phyloP scores from a whole-genome alignment of 306 rosid species.

The Castanospermum australe region DNA sequence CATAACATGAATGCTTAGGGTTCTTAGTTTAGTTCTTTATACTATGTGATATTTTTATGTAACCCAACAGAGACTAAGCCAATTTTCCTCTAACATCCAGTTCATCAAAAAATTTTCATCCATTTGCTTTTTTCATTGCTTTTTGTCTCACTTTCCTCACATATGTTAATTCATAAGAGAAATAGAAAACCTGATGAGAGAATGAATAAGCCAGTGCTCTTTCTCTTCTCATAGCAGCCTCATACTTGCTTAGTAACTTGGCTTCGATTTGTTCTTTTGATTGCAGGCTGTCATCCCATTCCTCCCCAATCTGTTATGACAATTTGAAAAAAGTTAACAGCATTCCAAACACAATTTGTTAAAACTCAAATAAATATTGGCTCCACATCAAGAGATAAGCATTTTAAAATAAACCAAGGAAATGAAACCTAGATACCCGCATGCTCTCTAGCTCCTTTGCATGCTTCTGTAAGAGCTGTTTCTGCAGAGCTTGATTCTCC shows the following conservation, averaged over 20 bases:
- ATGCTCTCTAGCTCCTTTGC: conserved; percentile 85
- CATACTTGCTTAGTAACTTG: conserved; percentile 74
- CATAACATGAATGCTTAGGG: background rate
- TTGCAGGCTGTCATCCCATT: conserved; percentile 96
- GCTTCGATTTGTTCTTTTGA: conserved; percentile 98
- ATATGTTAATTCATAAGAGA: conserved; percentile 7
- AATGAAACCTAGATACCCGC: conserved; percentile 57
- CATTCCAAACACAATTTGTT: conserved; percentile 13
- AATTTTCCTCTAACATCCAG: background rate
- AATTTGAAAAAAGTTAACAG: conserved; percentile 24
- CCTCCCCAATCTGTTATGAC: conserved; percentile 80
- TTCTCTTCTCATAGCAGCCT: conserved; percentile 92
- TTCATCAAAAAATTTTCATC: background rate
- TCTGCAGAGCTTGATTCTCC: conserved; percentile 96
- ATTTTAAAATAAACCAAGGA: conserved; percentile 21
- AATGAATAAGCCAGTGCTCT: conserved; percentile 97
- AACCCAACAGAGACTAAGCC: background rate
- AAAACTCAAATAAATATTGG: conserved; percentile 9
- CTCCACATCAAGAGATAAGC: background rate
- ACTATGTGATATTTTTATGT: background rate
- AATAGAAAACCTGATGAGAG: conserved; percentile 82
- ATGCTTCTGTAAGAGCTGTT: conserved; percentile 87
- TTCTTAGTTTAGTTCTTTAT: conserved; percentile 9
- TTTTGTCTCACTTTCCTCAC: background rate
- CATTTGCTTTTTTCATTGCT: background rate